Evolutionary conservation across 2,329 filamentous ascomycete genomes (phyloP), one percentile per base, ranked within the genome.

Genomic region (Helminthosporium solani): DNA sequence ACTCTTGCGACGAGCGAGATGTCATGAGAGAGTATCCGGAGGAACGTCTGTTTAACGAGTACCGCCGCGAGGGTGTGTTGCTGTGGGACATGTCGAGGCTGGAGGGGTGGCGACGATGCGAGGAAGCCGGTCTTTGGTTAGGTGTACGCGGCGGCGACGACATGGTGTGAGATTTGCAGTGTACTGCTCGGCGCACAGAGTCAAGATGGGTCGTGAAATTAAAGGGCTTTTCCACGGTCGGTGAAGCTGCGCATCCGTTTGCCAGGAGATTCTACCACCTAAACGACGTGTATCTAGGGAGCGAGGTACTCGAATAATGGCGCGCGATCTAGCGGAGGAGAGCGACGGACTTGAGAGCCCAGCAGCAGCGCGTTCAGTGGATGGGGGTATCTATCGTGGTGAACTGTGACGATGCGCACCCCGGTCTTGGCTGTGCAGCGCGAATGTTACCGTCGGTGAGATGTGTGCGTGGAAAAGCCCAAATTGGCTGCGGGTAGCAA

Each of bases 11-110:
- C 9, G 69, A 71, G 36, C 68, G 68, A 25, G 72, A 70, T 43
- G 71, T 74, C 38, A 70, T 61, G n/a, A 73, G 73, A 39, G 70
- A 75, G 49, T 74, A 72, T 40, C 73, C 74, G 42, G 74, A 75
- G n/a, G 67, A 70, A 47, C 67, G 65, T 58, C 74, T 63, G 58
- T 72, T 54, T 54, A 71, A 49, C 14, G 67, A 69, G 33, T 67
- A 59, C 20, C 67, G 62, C 52, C 62, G 58, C 23, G 58, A 66
- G 40, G 66, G 54, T 16, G 70, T 66, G 42, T 69, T 67, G 40
- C 61, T 64, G 44, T 70, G 64, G 18, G 71, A 70, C 51, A 72
- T 72, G 45, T 74, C 71, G 40, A 74, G 58, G 50, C 70, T 74
- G 14, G 72, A 73, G 38, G 67, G 61, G 28, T 64, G 60, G 14